Evolutionary conservation across 371 early-diverging fungal species (phyloP).

Genomic region (Syncephalastrum racemosum): DNA sequence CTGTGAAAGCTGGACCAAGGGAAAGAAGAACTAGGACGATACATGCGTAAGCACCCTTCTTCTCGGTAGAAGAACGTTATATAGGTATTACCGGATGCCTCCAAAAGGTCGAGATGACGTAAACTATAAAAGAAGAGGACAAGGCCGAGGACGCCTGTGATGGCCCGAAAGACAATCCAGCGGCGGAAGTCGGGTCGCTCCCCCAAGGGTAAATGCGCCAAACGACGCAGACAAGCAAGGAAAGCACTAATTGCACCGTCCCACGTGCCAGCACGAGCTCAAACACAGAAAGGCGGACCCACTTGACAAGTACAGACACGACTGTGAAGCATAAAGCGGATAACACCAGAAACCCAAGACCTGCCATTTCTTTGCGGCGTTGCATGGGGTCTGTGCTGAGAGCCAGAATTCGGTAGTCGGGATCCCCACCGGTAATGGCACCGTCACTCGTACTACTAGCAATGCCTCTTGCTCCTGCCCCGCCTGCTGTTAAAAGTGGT

Average conservation of each 20-base stretch:
- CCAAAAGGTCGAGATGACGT: slow-evolving; percentile 67
- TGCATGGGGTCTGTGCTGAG: slow-evolving; percentile 17
- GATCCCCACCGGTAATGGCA: neutral
- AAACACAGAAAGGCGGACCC: slow-evolving; percentile 63
- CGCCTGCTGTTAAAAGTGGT: slow-evolving; percentile 18
- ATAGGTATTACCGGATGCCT: slow-evolving; percentile 61
- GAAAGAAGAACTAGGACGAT: slow-evolving; percentile 63
- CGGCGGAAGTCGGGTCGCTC: slow-evolving; percentile 35
- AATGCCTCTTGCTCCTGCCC: too few relatives aligned
- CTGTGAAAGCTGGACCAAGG: slow-evolving; percentile 75
- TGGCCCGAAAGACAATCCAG: slow-evolving; percentile 65
- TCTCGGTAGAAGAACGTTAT: neutral
- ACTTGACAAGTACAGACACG: slow-evolving; percentile 72
- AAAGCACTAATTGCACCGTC: slow-evolving; percentile 58
- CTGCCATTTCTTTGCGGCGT: slow-evolving; percentile 19
- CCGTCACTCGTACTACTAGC: neutral
- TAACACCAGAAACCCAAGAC: slow-evolving; percentile 51
- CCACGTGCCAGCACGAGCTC: slow-evolving; percentile 75
- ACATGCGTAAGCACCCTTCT: neutral
- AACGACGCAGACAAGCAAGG: slow-evolving; percentile 50
- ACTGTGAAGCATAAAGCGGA: slow-evolving; percentile 74
- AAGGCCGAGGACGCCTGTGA: slow-evolving; percentile 66
- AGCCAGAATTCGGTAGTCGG: slow-evolving; percentile 9
- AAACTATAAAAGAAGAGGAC: slow-evolving; percentile 74
- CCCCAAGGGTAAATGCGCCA: slow-evolving; percentile 61